Evolutionary conservation across 352 stramenopile genomes (phyloP).

Genomic region (Phytophthora litchii): DNA sequence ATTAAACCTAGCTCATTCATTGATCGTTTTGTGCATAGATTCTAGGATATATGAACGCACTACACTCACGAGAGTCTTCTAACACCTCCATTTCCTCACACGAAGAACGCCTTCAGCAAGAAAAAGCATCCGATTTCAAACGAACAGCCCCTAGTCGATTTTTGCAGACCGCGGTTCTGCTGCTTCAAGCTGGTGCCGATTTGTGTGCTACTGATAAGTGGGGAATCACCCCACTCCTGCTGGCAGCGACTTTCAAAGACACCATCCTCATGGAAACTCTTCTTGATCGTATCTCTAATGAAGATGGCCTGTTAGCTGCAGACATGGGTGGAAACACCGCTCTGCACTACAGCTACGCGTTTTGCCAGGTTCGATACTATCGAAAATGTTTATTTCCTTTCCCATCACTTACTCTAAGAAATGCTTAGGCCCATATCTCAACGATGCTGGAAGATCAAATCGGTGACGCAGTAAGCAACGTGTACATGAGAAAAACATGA

Average conservation of each 20-base stretch:
- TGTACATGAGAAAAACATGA: neutral
- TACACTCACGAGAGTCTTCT: constrained; percentile 8
- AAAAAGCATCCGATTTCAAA: constrained; percentile 11
- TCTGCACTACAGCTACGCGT: constrained; percentile 78
- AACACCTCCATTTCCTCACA: neutral
- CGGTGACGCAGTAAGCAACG: constrained; percentile 29
- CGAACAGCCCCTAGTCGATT: constrained; percentile 31
- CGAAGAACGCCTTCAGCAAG: constrained; percentile 10
- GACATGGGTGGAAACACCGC: constrained; percentile 56
- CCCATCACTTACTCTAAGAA: neutral
- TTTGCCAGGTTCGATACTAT: constrained; percentile 40
- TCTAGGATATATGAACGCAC: constrained; percentile 39
- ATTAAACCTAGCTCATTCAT: neutral
- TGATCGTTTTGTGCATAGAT: constrained; percentile 24
- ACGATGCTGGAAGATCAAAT: constrained; percentile 51
- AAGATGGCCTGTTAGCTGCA: constrained; percentile 26
- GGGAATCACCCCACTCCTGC: constrained; percentile 68
- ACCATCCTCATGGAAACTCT: constrained; percentile 44
- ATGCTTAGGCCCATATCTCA: constrained; percentile 38
- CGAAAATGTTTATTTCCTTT: neutral
- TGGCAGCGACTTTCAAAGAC: constrained; percentile 45
- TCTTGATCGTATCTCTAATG: constrained; percentile 31
- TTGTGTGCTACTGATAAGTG: constrained; percentile 48
- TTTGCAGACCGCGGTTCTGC: constrained; percentile 38
- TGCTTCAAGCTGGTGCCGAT: constrained; percentile 41